Evolutionary conservation across 2,329 filamentous ascomycete species (phyloP), one percentile per base, ranked within the genome.

Genomic region (Aspergillus sp.): DNA sequence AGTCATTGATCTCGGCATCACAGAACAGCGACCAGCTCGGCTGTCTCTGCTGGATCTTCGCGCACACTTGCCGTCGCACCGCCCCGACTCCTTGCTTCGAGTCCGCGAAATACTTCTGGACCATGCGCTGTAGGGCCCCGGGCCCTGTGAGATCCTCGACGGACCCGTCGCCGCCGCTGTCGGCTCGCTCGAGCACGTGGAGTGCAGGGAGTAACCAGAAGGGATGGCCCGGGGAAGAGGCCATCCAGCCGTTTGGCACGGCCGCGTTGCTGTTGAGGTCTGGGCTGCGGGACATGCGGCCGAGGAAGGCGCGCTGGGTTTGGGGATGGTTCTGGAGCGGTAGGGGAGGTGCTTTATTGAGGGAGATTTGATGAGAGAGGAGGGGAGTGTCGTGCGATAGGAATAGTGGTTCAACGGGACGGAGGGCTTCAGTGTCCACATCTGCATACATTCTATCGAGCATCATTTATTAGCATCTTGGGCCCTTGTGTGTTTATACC

Each of bases 211-310:
- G 57, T 2, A 67, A 61, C 63, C 63, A 67, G 52, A 65, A 67
- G 1, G 65, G 65, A 20, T 67, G 65, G n/a, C 65, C 65, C 0
- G 65, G 61, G 0, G 65, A 61, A 0, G 65, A 67, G 6, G 65
- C 65, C 65, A 67, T 67, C 65, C 65, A 67, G 12, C 65, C 65
- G 52, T 67, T 67, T 1, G 65, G 65, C 14, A 67, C 58, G 20
- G 65, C 65, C 24, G 61, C 65, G 18, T 59, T 54, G 3, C 58
- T 57, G 18, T 61, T 55, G 1, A 65, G 32, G 24, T 65, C 65
- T 3, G 50, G 52, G 6, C 51, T 59, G 49, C 58, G 65, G 16
- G 59, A 54, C 65, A 67, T 67, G 10, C 63, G 63, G 7, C 65
- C 65, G 49, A 67, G 45, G 36, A 67, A 67, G 3, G 63, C 65